Percentiles rank a stretch among this genome's conserved stretches.
These are phyloP conservation scores for Musa balbisiana DNA, from an alignment of 202 grass and related monocot species.

Conservation along the genomic window DNA sequence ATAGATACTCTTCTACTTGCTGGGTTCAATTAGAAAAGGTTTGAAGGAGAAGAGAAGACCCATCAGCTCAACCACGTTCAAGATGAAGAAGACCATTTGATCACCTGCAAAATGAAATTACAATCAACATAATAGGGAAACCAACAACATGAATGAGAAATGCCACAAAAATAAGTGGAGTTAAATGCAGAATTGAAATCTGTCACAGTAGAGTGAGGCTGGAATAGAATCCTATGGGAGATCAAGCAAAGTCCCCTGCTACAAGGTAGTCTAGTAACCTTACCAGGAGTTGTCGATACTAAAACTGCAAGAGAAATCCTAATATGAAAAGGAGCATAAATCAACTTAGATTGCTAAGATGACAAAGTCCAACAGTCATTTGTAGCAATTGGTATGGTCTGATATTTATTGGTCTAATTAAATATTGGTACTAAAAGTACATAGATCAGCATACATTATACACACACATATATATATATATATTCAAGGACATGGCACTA, in stretches of 20 bases:
- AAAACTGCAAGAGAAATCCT: too few species aligned
- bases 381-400: too few species aligned
- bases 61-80: conserved; percentile 38
- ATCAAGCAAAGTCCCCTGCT: too few species aligned
- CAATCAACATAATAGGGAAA: background rate
- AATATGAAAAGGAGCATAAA: too few species aligned
- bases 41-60: conserved; percentile 49
- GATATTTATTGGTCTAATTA: too few species aligned
- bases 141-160: background rate
- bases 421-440: too few species aligned
- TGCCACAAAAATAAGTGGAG: background rate
- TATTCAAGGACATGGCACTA: background rate
- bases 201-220: background rate
- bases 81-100: conserved; percentile 62
- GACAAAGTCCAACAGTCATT: too few species aligned
- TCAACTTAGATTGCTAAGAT: too few species aligned
- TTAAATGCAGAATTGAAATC: background rate
- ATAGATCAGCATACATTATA: too few species aligned
- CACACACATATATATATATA: background rate
- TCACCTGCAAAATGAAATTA: conserved; percentile 39
- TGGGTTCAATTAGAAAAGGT: conserved; percentile 39
- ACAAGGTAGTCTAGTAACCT: too few species aligned
- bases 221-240: too few species aligned
- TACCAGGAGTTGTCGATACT: too few species aligned
- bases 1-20: background rate